Conservation (phyloP, 345 rosid genomes). For the Eucalyptus regnans region DNA sequence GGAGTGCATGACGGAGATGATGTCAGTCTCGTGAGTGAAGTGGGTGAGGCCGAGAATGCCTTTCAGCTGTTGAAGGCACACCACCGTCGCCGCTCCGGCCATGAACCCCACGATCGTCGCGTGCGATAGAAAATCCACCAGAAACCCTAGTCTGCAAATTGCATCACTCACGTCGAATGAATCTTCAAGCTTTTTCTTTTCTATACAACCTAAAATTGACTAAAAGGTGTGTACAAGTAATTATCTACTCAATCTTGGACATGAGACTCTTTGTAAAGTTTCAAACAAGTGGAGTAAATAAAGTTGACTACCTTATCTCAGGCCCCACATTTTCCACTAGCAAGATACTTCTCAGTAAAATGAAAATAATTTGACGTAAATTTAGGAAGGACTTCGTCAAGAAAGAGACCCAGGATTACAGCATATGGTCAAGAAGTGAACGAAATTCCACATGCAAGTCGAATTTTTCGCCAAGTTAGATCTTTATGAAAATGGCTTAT, state of each 20-base stretch:
- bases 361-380: not conserved
- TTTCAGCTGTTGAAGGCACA: slow-evolving; percentile 73
- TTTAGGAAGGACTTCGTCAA: not conserved
- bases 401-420: rapidly evolving
- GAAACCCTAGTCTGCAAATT: slow-evolving; percentile 65
- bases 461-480: not conserved
- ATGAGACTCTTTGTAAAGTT: not conserved
- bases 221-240: not conserved
- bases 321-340: not conserved
- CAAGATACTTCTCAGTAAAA: not conserved
- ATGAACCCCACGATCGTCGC: slow-evolving; percentile 91
- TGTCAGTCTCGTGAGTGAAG: slow-evolving; percentile 67
- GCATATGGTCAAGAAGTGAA: rapidly evolving
- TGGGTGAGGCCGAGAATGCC: slow-evolving; percentile 64
- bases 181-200: not conserved
- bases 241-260: not conserved
- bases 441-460: rapidly evolving
- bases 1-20: slow-evolving; percentile 65
- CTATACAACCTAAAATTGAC: not conserved
- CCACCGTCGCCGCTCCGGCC: slow-evolving; percentile 96
- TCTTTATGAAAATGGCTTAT: not conserved
- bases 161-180: not conserved
- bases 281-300: not conserved
- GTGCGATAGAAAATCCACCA: slow-evolving; percentile 90
- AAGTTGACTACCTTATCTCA: not conserved